Base-by-base conservation (phyloP, 202 grass and related monocot genomes). In the Zizania palustris region DNA sequence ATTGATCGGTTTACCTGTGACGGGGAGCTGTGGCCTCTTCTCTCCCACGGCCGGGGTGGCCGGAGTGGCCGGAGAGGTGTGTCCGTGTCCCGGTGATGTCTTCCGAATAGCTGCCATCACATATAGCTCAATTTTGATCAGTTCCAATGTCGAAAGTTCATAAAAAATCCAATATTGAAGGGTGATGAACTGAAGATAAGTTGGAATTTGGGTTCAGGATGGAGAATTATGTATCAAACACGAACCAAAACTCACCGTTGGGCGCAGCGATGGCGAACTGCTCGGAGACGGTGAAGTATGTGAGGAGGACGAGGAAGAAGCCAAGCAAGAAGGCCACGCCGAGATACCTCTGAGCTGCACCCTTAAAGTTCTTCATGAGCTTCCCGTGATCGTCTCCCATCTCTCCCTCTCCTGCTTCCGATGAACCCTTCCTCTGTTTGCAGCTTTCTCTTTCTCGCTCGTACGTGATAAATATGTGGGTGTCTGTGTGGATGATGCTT, bases 231-330 rank as follows among this genome's bases (percentile, higher is more conserved):
- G 50, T n/a, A n/a, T n/a, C n/a, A 56, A 67, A 2, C 48, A 67
- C 4, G 5, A 11, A 16, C 0, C 18, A 3, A 18, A 60, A 10
- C 81, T 80, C 77, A 96, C 92, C 92, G 85, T 92, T 92, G 50
- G 89, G 86, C 3, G 86, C 84, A 11, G 76, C 69, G 77, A 89
- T 87, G 21, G 86, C 38, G 67, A 96, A 91, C 76, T 96, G 92
- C 75, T 96, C 81, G 66, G 86, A 92, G 53, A 92, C 39, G 16
- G 92, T 89, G 89, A 92, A 92, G 85, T 96, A 96, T 0, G 92
- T 92, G 73, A 96, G 81, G 21, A 96, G 80, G 11, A 96, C 92
- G 21, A 96, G 78, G 87, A 96, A 96, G 88, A 96, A 96, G 12
- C 92, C 92, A 12, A 96, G 83, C 60, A 96, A 28, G 80, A 94